These are phyloP conservation scores for Cryomyces minteri DNA, from an alignment of 495 filamentous ascomycete genomes.

Conservation along the genomic window DNA sequence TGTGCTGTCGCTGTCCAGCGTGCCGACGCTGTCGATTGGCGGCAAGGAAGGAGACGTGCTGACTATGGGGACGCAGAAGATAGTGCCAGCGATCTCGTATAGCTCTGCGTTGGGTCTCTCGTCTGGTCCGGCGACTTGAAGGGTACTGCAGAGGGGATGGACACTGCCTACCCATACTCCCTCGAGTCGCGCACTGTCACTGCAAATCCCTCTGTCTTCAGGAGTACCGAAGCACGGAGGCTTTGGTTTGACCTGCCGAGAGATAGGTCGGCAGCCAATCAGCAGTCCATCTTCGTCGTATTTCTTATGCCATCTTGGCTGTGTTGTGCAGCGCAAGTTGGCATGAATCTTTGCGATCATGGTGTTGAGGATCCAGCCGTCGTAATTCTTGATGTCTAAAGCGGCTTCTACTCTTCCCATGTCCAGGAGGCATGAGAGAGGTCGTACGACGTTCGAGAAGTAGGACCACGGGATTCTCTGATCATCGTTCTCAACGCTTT, in stretches of 20 bases:
- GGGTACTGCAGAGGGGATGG: neutral
- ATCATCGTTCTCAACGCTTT: too few species aligned
- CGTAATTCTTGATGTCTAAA: conserved; percentile 4
- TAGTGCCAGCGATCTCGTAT: neutral
- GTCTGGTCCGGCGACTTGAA: neutral
- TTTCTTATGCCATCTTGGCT: neutral
- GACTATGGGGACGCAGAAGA: neutral
- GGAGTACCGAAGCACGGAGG: too few species aligned
- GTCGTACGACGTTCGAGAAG: conserved; percentile 8
- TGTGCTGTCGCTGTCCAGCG: too few species aligned
- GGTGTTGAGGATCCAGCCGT: conserved; percentile 18
- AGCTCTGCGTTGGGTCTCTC: neutral
- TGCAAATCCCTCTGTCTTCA: too few species aligned
- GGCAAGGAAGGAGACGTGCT: too few species aligned
- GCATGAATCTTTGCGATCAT: conserved; percentile 8
- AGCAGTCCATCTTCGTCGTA: neutral
- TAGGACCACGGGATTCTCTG: conserved; percentile 5
- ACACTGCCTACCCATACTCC: neutral
- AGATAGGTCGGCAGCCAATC: neutral
- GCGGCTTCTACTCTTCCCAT: conserved; percentile 2
- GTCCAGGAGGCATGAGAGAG: conserved; percentile 3
- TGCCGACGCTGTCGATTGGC: too few species aligned
- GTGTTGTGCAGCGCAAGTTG: conserved; percentile 1
- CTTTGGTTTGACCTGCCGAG: too few species aligned
- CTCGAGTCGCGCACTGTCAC: neutral